Percentiles rank a stretch among this genome's conserved stretches.
Evolutionary conservation across 345 rosid species (phyloP).

Genomic region (Eucalyptus leucophloia): DNA sequence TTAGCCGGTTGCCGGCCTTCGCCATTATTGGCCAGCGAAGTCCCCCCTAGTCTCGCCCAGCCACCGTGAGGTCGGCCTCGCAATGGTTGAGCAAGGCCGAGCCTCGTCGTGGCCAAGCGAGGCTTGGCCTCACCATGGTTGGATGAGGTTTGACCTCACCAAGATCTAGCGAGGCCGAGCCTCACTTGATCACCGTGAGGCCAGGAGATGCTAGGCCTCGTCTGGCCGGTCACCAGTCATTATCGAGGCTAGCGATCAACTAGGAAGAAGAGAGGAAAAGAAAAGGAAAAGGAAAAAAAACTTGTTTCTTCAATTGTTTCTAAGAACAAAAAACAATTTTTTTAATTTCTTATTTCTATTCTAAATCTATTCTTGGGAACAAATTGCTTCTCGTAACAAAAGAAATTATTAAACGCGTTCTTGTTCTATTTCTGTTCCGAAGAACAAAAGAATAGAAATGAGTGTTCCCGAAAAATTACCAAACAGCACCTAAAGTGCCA

Average conservation of each 20-base stretch:
- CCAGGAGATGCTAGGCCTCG: fast-evolving
- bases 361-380: fast-evolving
- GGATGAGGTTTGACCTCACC: fast-evolving
- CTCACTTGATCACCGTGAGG: fast-evolving
- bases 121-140: too few relatives aligned
- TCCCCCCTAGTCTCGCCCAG: fast-evolving
- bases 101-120: too few relatives aligned
- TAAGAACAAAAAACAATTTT: fast-evolving
- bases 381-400: fast-evolving
- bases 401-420: fast-evolving
- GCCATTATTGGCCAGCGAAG: fast-evolving
- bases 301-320: too few relatives aligned
- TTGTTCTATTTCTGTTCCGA: fast-evolving
- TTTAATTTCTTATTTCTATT: fast-evolving
- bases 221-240: fast-evolving
- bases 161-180: too few relatives aligned
- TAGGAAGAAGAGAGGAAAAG: too few relatives aligned
- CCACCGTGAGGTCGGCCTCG: fast-evolving
- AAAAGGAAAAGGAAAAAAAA: too few relatives aligned
- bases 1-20: fast-evolving
- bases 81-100: fast-evolving
- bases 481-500: not conserved
- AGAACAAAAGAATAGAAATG: fast-evolving
- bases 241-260: fast-evolving
- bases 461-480: fast-evolving